Base-by-base conservation (phyloP, 2,329 filamentous ascomycete species). In the Alternaria ethzedia region DNA sequence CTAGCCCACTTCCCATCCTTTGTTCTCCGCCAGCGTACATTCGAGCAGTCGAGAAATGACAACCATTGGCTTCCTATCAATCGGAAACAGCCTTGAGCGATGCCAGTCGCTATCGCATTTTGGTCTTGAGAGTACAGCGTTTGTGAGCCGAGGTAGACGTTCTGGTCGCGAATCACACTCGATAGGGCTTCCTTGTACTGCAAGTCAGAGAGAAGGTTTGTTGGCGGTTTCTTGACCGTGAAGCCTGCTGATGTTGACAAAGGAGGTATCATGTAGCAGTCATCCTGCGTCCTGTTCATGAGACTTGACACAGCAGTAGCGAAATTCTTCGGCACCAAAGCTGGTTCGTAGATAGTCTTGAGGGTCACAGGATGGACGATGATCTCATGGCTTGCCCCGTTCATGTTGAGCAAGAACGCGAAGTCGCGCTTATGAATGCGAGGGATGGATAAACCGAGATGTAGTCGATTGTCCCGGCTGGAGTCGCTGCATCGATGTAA, bases 61-160 rank as follows among this genome's bases (percentile, higher is more conserved):
- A 75, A 64, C 73, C 73, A 76, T 20, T 58, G 68, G 51, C 68
- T 74, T 7, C 72, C 73, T 13, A 75, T 70, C 11, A 76, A 63
- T 7, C 70, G 70, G 25, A 74, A 65, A 26, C 60, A 57, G 25
- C 65, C 65, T 61, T 70, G 67, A 2, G 69, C 68, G 12, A 76
- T 68, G 9, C 73, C 73, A 50, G 61, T 70, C 4, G 70, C 66
- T 36, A 76, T 54, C 3, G 72, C 71, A 43, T 57, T 65, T 36
- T 75, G 74, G 44, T 76, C 72, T 54, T 68, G 69, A 9, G 69
- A 65, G 47, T 75, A 70, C 2, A 76, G 63, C 10, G 63, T 64
- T 32, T 75, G 74, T 11, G 70, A 70, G 46, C 63, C 55, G 3
- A 75, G 62, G 26, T 36, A 58, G 13, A 52, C 46, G 23, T 69